These are phyloP conservation scores for Xylariaceae sp. DNA, from an alignment of 2,329 filamentous ascomycete species.

Conservation along the genomic window DNA sequence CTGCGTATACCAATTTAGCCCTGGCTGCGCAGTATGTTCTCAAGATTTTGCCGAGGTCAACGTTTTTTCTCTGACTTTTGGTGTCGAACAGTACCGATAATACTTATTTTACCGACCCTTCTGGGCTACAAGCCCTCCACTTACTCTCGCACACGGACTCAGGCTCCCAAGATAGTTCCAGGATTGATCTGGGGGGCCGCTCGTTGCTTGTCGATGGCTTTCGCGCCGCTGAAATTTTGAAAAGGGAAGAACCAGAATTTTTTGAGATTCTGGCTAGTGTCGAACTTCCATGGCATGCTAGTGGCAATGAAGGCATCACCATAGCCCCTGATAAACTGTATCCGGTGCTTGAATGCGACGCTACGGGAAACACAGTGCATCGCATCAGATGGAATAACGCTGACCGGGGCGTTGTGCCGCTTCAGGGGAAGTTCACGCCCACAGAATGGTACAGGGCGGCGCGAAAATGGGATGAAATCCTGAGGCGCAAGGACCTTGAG, in stretches of 20 bases:
- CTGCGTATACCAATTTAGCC: constrained; percentile 82
- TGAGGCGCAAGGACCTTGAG: constrained; percentile 62
- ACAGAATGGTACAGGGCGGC: constrained; percentile 76
- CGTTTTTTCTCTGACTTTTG: not conserved
- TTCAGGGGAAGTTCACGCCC: constrained; percentile 45
- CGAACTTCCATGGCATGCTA: constrained; percentile 74
- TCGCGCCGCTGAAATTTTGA: constrained; percentile 60
- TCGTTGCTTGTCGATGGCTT: constrained; percentile 87
- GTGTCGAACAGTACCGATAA: constrained; percentile 65
- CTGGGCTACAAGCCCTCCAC: constrained; percentile 89
- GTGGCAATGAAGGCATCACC: constrained; percentile 77
- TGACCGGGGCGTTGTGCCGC: constrained; percentile 69
- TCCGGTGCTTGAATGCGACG: constrained; percentile 65
- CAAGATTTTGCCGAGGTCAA: too few species aligned
- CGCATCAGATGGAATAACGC: constrained; percentile 92
- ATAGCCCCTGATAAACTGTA: constrained; percentile 68
- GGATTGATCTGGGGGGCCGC: constrained; percentile 56
- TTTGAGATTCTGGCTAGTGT: constrained; percentile 55
- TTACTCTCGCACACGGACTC: constrained; percentile 65
- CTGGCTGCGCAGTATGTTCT: constrained; percentile 63
- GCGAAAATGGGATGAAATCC: constrained; percentile 64
- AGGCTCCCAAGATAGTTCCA: constrained; percentile 18
- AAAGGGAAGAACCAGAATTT: constrained; percentile 47
- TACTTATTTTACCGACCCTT: constrained; percentile 91
- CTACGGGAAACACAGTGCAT: constrained; percentile 33